Base-by-base conservation (phyloP, 2,329 filamentous ascomycete species). In the Colletotrichum euphorbiae region DNA sequence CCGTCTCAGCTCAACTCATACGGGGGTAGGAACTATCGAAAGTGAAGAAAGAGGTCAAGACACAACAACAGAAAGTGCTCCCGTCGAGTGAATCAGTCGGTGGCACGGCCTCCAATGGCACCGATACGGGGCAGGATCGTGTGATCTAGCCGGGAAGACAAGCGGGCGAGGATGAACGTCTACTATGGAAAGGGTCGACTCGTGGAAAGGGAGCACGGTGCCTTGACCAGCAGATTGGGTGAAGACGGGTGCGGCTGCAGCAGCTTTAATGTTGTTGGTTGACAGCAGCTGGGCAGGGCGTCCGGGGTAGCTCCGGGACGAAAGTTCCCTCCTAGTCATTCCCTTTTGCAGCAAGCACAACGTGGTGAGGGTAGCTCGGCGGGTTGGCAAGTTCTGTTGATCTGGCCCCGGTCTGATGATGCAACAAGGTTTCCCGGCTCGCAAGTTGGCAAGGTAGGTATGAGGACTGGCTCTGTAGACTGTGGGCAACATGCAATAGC, bases 401-500 rank as follows among this genome's bases (percentile, higher is more conserved):
- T 48, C 61, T 64, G 54, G 54, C 17, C 31, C 50, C 15, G 12
- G 31, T 51, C 40, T 45, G 61, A 68, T 68, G 65, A 68, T 68
- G 65, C 61, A 65, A 65, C 65, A 65, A 59, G 54, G 54, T 40
- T 68, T 40, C 61, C 61, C 48, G 65, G 61, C 42, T 60, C 13
- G 50, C 6, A 51, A 51, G 21, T 12, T n/a, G 58, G 24, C 54
- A 43, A 43, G 50, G 17, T 19, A 43, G 50, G 17, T 19, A 59
- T 65, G 55, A 46, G 28, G 54, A 59, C 62, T 45, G 54, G 24
- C 21, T 50, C 36, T 54, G 54, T 65, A 61, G 54, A 24, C 36
- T 54, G 54, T 65, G 65, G 54, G 33, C 61, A 45, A 12, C 21
- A 24, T 55, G 40, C 48, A 62, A 19, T 51, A 19, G 42, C 58